Conservation (phyloP, 352 stramenopile species). For the Aphanomyces cochlioides region DNA sequence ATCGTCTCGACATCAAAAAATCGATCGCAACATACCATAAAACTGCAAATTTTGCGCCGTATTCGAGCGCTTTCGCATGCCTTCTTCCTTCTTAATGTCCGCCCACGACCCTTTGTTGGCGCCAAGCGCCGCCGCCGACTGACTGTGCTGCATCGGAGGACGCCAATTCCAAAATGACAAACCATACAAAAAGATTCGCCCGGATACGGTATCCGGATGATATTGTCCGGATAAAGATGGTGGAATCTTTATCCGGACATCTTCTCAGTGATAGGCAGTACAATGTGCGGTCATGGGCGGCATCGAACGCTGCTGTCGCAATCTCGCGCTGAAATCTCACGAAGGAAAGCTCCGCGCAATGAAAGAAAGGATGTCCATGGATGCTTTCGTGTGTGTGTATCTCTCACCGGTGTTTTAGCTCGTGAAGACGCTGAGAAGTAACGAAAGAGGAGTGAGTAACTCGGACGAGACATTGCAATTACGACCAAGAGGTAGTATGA, state of each 20-base stretch:
- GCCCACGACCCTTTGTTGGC: constrained; percentile 58
- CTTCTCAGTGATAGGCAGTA: neutral
- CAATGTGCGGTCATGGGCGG: too few species aligned
- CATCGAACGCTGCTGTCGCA: too few species aligned
- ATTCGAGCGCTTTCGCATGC: constrained; percentile 73
- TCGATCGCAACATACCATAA: constrained; percentile 55
- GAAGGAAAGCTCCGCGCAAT: too few species aligned
- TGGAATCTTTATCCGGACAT: neutral
- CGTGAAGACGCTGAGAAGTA: too few species aligned
- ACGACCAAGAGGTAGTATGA: too few species aligned
- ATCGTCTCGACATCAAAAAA: constrained; percentile 35
- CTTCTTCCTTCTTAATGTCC: constrained; percentile 61
- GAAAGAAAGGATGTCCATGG: too few species aligned
- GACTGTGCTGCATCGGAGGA: constrained; percentile 56
- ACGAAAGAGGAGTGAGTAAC: too few species aligned
- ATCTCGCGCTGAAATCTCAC: too few species aligned
- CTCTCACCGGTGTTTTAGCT: too few species aligned
- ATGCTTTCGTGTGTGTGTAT: too few species aligned
- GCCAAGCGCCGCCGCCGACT: constrained; percentile 62
- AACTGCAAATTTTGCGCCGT: constrained; percentile 75
- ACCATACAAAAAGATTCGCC: constrained; percentile 10
- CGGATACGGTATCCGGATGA: neutral
- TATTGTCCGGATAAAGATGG: neutral
- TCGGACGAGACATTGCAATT: too few species aligned
- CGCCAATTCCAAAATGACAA: constrained; percentile 5